Evolutionary conservation across 495 filamentous ascomycete species (phyloP).

Genomic region (Pseudomonodictys pantanalensis): DNA sequence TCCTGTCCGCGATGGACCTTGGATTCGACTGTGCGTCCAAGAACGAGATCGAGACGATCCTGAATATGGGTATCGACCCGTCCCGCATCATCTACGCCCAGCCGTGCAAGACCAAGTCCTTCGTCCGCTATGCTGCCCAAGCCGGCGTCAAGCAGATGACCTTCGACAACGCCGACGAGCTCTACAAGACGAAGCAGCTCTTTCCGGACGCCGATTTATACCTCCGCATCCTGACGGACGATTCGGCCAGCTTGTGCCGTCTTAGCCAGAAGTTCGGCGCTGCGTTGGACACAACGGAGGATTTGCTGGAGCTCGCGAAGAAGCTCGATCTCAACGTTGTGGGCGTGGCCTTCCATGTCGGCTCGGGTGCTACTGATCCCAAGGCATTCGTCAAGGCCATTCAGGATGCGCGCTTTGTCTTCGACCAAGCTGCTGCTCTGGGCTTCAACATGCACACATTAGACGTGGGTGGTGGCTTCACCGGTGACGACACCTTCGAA

Average conservation of each 20-base stretch:
- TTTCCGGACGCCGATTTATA: slow-evolving; percentile 87
- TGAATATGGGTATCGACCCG: slow-evolving; percentile 80
- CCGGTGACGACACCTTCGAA: slow-evolving; percentile 84
- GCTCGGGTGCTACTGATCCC: slow-evolving; percentile 90
- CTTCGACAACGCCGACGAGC: slow-evolving; percentile 95
- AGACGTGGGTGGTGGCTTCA: slow-evolving; percentile 94
- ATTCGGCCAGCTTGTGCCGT: slow-evolving; percentile 88
- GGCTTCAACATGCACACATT: slow-evolving; percentile 82
- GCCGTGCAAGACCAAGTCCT: slow-evolving; percentile 98
- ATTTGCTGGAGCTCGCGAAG: slow-evolving; percentile 76
- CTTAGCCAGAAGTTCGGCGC: slow-evolving; percentile 97
- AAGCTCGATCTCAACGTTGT: slow-evolving; percentile 92
- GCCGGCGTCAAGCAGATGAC: slow-evolving; percentile 96
- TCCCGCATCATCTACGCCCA: slow-evolving; percentile 97
- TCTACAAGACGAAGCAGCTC: slow-evolving; percentile 92
- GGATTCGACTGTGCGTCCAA: slow-evolving; percentile 99
- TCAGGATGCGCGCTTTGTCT: slow-evolving; percentile 80
- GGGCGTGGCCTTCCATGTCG: slow-evolving; percentile 96
- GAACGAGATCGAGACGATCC: slow-evolving; percentile 87
- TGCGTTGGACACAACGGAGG: slow-evolving; percentile 72
- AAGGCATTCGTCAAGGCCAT: slow-evolving; percentile 85
- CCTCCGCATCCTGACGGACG: slow-evolving; percentile 92
- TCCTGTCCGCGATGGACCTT: slow-evolving; percentile 81
- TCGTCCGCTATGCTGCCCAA: slow-evolving; percentile 81
- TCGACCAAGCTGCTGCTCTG: slow-evolving; percentile 75